A percentile compares a stretch with the other conserved stretches of the same genome.
phyloP scores from a whole-genome alignment of 2,329 filamentous ascomycete species.

The Tolypocladium tropicale region DNA sequence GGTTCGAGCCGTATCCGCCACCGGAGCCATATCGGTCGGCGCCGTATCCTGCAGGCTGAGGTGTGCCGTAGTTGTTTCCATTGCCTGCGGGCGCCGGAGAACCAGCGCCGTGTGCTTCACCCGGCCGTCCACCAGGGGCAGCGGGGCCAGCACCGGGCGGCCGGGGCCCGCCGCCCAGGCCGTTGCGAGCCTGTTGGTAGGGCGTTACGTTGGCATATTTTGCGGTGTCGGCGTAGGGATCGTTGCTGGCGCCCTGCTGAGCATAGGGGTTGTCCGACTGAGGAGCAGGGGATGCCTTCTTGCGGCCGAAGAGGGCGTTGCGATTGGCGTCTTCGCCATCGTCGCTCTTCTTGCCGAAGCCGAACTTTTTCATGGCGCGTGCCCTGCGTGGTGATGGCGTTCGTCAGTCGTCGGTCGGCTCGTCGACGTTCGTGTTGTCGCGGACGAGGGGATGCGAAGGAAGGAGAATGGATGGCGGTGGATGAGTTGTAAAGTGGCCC shows the following conservation, averaged over 20 bases:
- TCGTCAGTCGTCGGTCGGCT: background rate
- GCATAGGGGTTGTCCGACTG: constrained; percentile 48
- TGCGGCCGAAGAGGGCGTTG: constrained; percentile 42
- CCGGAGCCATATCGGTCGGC: constrained; percentile 41
- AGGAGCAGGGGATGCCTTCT: constrained; percentile 37
- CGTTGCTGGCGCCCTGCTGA: constrained; percentile 33
- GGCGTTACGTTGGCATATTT: constrained; percentile 35
- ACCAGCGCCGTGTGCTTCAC: background rate
- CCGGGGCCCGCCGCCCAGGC: constrained; percentile 18
- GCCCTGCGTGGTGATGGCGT: background rate
- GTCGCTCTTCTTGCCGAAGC: constrained; percentile 44
- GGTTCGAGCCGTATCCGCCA: constrained; percentile 41
- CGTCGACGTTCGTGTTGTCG: background rate
- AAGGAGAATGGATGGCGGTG: background rate
- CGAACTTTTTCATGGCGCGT: constrained; percentile 47
- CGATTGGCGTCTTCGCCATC: constrained; percentile 38
- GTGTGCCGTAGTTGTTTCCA: constrained; percentile 10
- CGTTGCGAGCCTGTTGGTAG: constrained; percentile 32
- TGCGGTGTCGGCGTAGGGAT: constrained; percentile 42
- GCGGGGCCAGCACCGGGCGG: constrained; percentile 7
- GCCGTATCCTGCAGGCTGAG: constrained; percentile 35
- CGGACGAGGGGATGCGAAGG: background rate
- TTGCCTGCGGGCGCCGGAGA: constrained; percentile 5
- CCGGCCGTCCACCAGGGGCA: background rate
- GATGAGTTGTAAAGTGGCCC: background rate